A percentile compares a stretch with the other conserved stretches of the same genome.
These are phyloP conservation scores for Anthostomella pinea DNA, from an alignment of 2,329 filamentous ascomycete genomes.

Conservation along the genomic window DNA sequence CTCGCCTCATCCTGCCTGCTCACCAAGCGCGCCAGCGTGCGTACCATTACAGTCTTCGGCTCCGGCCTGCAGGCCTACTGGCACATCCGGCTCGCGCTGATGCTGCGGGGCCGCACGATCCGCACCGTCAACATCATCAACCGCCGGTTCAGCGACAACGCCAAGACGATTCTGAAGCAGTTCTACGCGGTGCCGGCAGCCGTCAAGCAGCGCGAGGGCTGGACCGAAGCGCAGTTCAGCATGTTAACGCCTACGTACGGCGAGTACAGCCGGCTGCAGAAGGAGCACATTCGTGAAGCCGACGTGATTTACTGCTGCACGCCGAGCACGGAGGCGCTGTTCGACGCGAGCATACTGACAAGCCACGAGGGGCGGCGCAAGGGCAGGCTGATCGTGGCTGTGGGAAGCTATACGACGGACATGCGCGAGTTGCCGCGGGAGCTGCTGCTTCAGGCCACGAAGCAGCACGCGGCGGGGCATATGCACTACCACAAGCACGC, in stretches of 20 bases:
- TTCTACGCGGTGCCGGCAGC: conserved; percentile 43
- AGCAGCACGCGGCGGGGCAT: conserved; percentile 42
- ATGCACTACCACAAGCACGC: conserved; percentile 67
- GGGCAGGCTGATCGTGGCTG: conserved; percentile 68
- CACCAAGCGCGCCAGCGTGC: conserved; percentile 63
- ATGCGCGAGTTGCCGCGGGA: conserved; percentile 85
- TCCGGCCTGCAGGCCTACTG: conserved; percentile 90
- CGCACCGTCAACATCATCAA: conserved; percentile 82
- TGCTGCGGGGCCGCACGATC: conserved; percentile 68
- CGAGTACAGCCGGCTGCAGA: conserved; percentile 63
- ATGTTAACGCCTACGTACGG: conserved; percentile 67
- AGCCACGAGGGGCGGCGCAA: conserved; percentile 67
- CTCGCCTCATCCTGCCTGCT: conserved; percentile 68
- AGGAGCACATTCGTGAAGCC: conserved; percentile 66
- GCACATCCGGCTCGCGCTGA: conserved; percentile 82
- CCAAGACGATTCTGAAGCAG: conserved; percentile 47
- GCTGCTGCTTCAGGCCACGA: conserved; percentile 62
- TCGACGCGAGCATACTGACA: conserved; percentile 70
- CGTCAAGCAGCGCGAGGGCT: conserved; percentile 57
- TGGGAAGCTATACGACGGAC: conserved; percentile 65
- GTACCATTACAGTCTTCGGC: conserved; percentile 80
- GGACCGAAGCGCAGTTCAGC: conserved; percentile 64
- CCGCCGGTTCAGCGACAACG: conserved; percentile 61
- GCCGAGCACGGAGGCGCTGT: conserved; percentile 70
- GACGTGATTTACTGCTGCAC: conserved; percentile 91